Percentiles rank a stretch among this genome's conserved stretches.
These are phyloP conservation scores for Sedum album DNA, from an alignment of 164 flowering plant genomes.

Conservation along the genomic window DNA sequence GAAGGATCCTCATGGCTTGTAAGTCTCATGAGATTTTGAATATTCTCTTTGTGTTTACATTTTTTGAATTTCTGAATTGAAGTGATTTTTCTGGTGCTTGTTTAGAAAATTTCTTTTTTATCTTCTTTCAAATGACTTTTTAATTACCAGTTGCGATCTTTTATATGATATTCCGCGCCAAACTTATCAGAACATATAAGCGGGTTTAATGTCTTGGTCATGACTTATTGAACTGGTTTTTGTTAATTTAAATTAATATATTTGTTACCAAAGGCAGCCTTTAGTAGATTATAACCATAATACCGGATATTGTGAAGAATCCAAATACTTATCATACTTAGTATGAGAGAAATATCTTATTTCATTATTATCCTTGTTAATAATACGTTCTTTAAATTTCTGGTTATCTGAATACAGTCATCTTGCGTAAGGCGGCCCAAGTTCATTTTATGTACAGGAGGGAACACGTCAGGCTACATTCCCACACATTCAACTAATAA, in stretches of 20 bases:
- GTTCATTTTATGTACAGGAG: slow-evolving; percentile 84
- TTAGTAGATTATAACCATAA: too few species aligned
- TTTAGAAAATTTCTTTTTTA: background rate
- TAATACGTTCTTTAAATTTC: background rate
- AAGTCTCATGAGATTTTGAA: slow-evolving; percentile 23
- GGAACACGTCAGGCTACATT: slow-evolving; percentile 51
- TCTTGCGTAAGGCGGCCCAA: slow-evolving; percentile 78
- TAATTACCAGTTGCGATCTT: background rate
- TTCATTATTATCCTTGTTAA: background rate
- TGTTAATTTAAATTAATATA: background rate
- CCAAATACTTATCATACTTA: background rate
- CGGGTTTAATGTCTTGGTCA: background rate
- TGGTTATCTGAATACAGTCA: slow-evolving; percentile 37
- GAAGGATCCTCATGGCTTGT: slow-evolving; percentile 79
- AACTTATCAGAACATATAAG: background rate
- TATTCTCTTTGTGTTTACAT: background rate
- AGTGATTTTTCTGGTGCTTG: background rate
- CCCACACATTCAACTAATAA: slow-evolving; percentile 70
- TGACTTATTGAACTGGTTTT: background rate
- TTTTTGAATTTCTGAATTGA: background rate
- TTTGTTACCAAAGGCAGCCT: background rate
- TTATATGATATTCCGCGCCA: background rate
- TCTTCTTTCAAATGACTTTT: background rate
- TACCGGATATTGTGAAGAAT: background rate
- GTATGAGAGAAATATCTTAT: background rate